Conservation (phyloP, 116 monocot species). For the Thalassia testudinum region DNA sequence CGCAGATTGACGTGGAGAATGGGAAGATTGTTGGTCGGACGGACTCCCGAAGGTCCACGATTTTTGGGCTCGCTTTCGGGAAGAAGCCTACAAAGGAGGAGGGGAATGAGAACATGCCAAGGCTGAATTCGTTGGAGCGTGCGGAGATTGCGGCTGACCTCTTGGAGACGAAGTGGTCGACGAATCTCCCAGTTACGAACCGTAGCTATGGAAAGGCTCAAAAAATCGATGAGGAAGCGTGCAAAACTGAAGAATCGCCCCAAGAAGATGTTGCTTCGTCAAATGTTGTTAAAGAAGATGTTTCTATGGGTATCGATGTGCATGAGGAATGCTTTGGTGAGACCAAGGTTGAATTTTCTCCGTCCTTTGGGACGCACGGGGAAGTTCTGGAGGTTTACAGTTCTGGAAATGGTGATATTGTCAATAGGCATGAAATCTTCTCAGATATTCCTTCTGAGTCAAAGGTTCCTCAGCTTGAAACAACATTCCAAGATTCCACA, state of each 20-base stretch:
- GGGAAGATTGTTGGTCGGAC: slow-evolving; percentile 26
- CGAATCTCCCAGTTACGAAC: slow-evolving; percentile 20
- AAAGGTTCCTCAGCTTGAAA: slow-evolving; percentile 7
- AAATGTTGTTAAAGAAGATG: too few relatives aligned
- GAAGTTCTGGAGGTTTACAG: slow-evolving; percentile 16
- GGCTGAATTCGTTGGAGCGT: slow-evolving; percentile 48
- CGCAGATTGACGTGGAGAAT: slow-evolving; percentile 15
- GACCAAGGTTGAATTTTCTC: neutral
- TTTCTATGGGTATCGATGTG: too few relatives aligned
- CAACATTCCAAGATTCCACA: slow-evolving; percentile 2
- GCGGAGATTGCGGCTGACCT: slow-evolving; percentile 75
- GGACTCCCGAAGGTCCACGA: slow-evolving; percentile 15
- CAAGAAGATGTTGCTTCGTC: too few relatives aligned
- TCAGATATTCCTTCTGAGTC: neutral
- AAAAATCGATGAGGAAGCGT: too few relatives aligned
- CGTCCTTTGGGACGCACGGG: slow-evolving; percentile 6
- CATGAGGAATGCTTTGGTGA: slow-evolving; percentile 10
- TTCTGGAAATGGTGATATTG: slow-evolving; percentile 7
- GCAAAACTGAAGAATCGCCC: too few relatives aligned
- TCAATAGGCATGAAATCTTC: slow-evolving; percentile 6
- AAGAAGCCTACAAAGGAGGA: slow-evolving; percentile 31
- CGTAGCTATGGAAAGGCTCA: neutral
- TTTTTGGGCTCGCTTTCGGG: slow-evolving; percentile 47
- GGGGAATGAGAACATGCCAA: slow-evolving; percentile 13
- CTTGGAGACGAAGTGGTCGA: slow-evolving; percentile 71